Evolutionary conservation across 2,329 filamentous ascomycete genomes (phyloP).

Genomic region (Falciphora oryzae): DNA sequence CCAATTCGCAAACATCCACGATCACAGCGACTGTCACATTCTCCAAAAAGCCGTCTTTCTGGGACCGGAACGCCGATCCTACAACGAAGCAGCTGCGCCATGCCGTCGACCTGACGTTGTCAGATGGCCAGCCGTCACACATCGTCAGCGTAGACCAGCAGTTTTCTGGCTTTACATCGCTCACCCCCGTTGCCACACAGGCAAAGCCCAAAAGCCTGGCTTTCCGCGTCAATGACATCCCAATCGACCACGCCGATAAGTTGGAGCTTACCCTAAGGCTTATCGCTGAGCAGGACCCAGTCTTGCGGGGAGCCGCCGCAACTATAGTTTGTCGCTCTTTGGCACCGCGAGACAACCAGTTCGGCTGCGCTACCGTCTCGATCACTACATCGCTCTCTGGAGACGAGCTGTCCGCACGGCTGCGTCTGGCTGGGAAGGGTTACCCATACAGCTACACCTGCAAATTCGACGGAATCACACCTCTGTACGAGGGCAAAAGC

Average conservation of each 20-base stretch:
- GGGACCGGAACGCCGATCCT: no score
- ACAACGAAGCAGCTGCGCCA: no score
- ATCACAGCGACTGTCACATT: no score
- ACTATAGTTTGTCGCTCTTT: conserved; percentile 1
- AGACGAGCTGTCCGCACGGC: not conserved
- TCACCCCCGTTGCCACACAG: no score
- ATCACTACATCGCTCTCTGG: not conserved
- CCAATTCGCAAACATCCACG: no score
- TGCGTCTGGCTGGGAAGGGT: not conserved
- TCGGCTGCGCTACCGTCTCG: conserved; percentile 1
- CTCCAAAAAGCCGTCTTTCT: no score
- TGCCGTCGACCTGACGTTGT: no score
- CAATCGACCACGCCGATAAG: conserved; percentile 1
- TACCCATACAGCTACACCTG: not conserved
- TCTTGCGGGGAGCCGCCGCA: not conserved
- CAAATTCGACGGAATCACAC: conserved; percentile 22
- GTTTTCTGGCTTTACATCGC: no score
- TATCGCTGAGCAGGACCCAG: conserved; percentile 2
- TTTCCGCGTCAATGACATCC: conserved; percentile 5
- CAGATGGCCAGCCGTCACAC: no score
- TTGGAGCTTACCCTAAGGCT: not conserved
- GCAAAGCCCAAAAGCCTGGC: not conserved
- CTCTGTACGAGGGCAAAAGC: conserved; percentile 16
- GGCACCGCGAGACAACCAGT: not conserved
- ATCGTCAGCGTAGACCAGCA: no score